phyloP scores from a whole-genome alignment of 169 alveolate species.

The Eimeria maxima region DNA sequence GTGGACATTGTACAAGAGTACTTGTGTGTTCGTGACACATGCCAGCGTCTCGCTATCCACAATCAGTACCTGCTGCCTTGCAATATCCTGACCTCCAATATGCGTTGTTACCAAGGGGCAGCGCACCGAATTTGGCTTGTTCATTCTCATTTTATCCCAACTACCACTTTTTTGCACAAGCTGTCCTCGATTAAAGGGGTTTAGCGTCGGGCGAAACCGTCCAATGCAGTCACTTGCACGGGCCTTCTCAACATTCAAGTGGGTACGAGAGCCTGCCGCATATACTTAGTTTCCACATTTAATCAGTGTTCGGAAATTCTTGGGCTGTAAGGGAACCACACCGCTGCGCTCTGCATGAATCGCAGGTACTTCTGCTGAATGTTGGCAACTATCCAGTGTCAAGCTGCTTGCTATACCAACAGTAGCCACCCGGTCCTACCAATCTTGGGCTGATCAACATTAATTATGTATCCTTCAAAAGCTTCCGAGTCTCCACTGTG shows the following conservation, averaged over 20 bases:
- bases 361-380: neutral
- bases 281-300: neutral
- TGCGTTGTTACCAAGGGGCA: conserved; percentile 23
- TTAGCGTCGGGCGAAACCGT: neutral
- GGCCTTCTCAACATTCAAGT: neutral
- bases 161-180: neutral
- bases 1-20: conserved; percentile 27
- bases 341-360: neutral
- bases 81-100: conserved; percentile 65
- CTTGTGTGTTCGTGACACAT: conserved; percentile 70
- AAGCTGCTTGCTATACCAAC: neutral
- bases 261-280: neutral
- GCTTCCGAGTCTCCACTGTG: neutral
- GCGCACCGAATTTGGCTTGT: neutral
- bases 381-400: neutral
- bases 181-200: neutral
- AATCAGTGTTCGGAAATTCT: neutral
- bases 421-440: too few relatives aligned
- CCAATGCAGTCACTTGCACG: neutral
- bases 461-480: neutral
- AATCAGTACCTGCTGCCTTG: conserved; percentile 67
- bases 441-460: neutral
- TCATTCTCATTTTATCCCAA: neutral
- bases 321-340: neutral
- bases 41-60: conserved; percentile 44